Conservation (phyloP, 805 yeast species). For the Isabelozyma pseudorhagii region DNA sequence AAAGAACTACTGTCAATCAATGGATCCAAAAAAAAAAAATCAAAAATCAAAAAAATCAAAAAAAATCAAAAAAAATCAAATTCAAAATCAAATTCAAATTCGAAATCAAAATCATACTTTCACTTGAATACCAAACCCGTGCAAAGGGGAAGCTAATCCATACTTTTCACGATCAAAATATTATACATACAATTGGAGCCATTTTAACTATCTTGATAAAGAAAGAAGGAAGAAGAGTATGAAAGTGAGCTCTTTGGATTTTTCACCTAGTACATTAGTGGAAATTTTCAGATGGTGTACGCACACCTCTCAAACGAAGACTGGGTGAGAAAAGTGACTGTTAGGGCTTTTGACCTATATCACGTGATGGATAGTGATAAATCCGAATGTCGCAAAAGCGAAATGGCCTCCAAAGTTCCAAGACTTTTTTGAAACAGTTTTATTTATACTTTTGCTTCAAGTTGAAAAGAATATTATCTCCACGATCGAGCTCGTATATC, state of each 20-base stretch:
- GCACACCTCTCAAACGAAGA: background rate
- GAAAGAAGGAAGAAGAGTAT: constrained; percentile 3
- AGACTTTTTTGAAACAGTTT: background rate
- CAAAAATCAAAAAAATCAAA: constrained; percentile 1
- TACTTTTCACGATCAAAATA: constrained; percentile 1
- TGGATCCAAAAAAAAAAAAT: constrained; percentile 3
- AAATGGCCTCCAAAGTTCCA: background rate
- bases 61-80: constrained; percentile 1
- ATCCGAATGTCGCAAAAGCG: background rate
- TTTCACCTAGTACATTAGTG: background rate
- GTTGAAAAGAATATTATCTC: too few relatives aligned
- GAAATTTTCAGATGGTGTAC: background rate
- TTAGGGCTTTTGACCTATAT: constrained; percentile 7
- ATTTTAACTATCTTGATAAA: constrained; percentile 33
- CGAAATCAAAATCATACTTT: background rate
- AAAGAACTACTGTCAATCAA: background rate
- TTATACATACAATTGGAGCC: constrained; percentile 90
- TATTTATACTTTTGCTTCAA: too few relatives aligned
- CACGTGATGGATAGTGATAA: background rate
- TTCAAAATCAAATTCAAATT: background rate
- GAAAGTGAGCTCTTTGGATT: constrained; percentile 1
- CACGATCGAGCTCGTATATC: too few relatives aligned
- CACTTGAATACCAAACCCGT: constrained; percentile 23
- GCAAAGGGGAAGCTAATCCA: constrained; percentile 34
- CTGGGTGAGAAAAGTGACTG: background rate